A percentile compares a stretch with the other conserved stretches of the same genome.
Evolutionary conservation across 2,329 filamentous ascomycete genomes (phyloP).

Genomic region (Catunica adiposa): DNA sequence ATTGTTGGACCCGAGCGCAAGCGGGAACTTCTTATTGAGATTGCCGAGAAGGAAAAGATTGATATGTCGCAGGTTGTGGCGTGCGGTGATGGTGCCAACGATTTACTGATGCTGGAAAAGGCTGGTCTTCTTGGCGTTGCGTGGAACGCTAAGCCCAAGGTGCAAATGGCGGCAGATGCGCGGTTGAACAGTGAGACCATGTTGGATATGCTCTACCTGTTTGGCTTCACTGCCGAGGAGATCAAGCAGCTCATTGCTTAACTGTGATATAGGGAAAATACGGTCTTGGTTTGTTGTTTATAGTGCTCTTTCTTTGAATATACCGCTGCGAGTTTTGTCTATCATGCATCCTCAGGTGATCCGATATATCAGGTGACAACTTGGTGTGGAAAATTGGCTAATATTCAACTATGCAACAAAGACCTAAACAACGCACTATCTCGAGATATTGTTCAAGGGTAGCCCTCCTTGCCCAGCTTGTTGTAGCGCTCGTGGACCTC

Average conservation of each 20-base stretch:
- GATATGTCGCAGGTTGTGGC: conserved; percentile 51
- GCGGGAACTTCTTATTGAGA: conserved; percentile 51
- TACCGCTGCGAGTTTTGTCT: too few relatives aligned
- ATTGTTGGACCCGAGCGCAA: conserved; percentile 69
- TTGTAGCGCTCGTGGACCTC: conserved; percentile 93
- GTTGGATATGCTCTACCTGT: conserved; percentile 55
- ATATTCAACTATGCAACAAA: not conserved
- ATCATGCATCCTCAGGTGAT: too few relatives aligned
- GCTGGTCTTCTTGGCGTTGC: conserved; percentile 58
- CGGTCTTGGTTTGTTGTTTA: too few relatives aligned
- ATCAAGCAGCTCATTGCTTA: conserved; percentile 29
- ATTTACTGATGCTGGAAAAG: conserved; percentile 60
- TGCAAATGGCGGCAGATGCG: conserved; percentile 61
- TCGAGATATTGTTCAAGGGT: conserved; percentile 31
- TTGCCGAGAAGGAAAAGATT: conserved; percentile 51
- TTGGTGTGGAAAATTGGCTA: not conserved
- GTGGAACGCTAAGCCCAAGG: conserved; percentile 69
- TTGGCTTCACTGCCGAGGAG: conserved; percentile 55
- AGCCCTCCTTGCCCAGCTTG: conserved; percentile 99
- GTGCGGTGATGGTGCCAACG: conserved; percentile 70
- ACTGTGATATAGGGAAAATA: not conserved
- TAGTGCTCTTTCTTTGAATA: too few relatives aligned
- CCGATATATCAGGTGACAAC: too few relatives aligned
- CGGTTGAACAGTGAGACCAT: conserved; percentile 55
- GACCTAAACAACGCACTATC: not conserved